These are phyloP conservation scores for Trichothecium sympodiale DNA, from an alignment of 2,329 filamentous ascomycete genomes.

Conservation along the genomic window DNA sequence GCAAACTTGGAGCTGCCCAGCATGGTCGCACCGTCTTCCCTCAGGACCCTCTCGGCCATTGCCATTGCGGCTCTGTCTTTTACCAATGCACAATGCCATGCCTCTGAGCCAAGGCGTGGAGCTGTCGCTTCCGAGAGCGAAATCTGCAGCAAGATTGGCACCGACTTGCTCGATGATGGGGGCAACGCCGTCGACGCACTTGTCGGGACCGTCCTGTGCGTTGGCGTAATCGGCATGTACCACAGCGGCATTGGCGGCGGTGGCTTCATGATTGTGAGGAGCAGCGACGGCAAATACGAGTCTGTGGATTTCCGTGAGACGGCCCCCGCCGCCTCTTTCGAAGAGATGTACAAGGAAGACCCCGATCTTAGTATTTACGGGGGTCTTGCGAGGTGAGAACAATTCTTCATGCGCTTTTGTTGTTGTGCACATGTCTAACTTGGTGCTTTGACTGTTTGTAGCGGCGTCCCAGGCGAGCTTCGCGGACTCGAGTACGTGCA, in stretches of 20 bases:
- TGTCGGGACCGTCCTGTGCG: constrained; percentile 52
- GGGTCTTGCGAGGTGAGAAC: constrained; percentile 51
- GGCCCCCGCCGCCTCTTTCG: constrained; percentile 65
- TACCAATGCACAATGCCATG: no score
- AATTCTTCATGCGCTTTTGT: no score
- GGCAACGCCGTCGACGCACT: constrained; percentile 59
- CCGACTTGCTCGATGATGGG: constrained; percentile 42
- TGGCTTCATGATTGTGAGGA: constrained; percentile 66
- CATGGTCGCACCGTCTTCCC: no score
- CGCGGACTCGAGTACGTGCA: constrained; percentile 67
- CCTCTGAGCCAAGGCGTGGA: constrained; percentile 21
- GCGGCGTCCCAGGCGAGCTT: constrained; percentile 59
- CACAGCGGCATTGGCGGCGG: constrained; percentile 66
- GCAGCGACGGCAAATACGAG: constrained; percentile 57
- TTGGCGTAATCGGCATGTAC: constrained; percentile 54
- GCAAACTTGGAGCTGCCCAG: no score
- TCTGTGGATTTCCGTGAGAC: constrained; percentile 79
- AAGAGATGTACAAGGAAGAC: constrained; percentile 73
- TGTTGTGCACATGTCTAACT: neutral
- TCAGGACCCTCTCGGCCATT: no score
- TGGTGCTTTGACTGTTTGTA: no score
- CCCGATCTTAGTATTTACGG: constrained; percentile 51
- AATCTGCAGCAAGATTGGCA: constrained; percentile 49
- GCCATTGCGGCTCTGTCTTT: no score
- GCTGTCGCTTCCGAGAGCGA: constrained; percentile 51